Conservation (phyloP, 371 early-diverging fungal genomes). For the Syncephalastrum contaminatum region DNA sequence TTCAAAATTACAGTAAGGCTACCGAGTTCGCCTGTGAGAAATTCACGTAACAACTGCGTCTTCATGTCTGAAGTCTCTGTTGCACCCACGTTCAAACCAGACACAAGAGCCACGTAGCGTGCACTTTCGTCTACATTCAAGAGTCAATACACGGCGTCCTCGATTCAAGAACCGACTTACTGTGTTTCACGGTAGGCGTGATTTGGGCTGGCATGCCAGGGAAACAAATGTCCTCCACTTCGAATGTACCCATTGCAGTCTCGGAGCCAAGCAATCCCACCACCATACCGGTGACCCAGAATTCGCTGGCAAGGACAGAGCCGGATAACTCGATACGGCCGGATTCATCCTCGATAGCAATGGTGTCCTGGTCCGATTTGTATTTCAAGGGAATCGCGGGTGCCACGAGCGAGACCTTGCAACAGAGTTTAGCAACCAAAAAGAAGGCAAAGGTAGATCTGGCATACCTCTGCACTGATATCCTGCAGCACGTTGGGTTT, state of each 20-base stretch:
- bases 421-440: not conserved
- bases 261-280: conserved; percentile 79
- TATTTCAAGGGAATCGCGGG: conserved; percentile 69
- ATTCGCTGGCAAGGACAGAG: conserved; percentile 36
- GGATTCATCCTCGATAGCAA: conserved; percentile 90
- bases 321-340: conserved; percentile 78
- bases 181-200: conserved; percentile 28
- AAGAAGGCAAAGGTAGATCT: not conserved
- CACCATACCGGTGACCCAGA: conserved; percentile 73
- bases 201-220: conserved; percentile 66
- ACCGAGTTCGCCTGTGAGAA: conserved; percentile 77
- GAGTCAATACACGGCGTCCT: not conserved
- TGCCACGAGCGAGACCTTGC: conserved; percentile 63
- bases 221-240: conserved; percentile 80
- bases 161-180: no score
- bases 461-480: conserved; percentile 69
- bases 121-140: not conserved
- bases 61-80: conserved; percentile 48
- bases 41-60: conserved; percentile 75
- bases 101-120: conserved; percentile 70
- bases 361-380: conserved; percentile 55
- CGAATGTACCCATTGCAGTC: conserved; percentile 69
- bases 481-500: conserved; percentile 90
- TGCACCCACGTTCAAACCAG: conserved; percentile 72
- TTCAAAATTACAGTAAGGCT: conserved; percentile 31